Percentiles rank a stretch among this genome's conserved stretches.
Evolutionary conservation across 129 eudicot species (phyloP).

Genomic region (Deinandra increscens): DNA sequence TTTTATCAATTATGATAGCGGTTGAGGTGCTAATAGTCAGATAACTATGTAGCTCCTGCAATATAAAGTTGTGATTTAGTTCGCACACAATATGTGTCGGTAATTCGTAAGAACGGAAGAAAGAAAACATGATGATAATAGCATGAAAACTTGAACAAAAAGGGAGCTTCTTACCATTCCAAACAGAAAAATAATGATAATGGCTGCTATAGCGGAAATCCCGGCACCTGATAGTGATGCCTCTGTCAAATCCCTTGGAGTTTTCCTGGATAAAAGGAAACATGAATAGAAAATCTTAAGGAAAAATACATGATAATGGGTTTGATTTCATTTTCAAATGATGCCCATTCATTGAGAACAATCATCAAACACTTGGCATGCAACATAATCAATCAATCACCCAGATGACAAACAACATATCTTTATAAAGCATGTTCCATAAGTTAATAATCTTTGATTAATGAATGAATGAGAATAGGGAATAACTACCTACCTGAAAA

Average conservation of each 20-base stretch:
- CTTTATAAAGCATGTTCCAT: too few relatives aligned
- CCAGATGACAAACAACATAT: neutral
- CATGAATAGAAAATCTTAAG: neutral
- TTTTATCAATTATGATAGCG: conserved; percentile 70
- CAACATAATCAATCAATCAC: neutral
- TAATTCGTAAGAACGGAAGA: neutral
- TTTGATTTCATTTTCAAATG: neutral
- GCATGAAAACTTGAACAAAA: conserved; percentile 2
- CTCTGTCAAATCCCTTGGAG: conserved; percentile 96
- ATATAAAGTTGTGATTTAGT: conserved; percentile 11
- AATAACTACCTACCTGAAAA: conserved; percentile 56
- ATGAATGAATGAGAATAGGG: neutral
- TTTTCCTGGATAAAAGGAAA: conserved; percentile 53
- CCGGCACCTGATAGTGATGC: conserved; percentile 96
- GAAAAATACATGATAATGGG: neutral
- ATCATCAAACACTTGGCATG: conserved; percentile 5
- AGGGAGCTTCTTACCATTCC: conserved; percentile 65
- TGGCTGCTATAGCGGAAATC: conserved; percentile 74
- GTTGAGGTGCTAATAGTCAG: conserved; percentile 70
- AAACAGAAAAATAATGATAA: conserved; percentile 75
- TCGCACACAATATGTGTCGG: neutral
- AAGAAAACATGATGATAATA: neutral
- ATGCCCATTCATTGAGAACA: neutral
- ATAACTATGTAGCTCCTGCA: conserved; percentile 74
- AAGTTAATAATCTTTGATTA: too few relatives aligned